Evolutionary conservation across 345 rosid species (phyloP), one percentile per base, ranked within the genome.

Genomic region (Mallotus nudiflorus): DNA sequence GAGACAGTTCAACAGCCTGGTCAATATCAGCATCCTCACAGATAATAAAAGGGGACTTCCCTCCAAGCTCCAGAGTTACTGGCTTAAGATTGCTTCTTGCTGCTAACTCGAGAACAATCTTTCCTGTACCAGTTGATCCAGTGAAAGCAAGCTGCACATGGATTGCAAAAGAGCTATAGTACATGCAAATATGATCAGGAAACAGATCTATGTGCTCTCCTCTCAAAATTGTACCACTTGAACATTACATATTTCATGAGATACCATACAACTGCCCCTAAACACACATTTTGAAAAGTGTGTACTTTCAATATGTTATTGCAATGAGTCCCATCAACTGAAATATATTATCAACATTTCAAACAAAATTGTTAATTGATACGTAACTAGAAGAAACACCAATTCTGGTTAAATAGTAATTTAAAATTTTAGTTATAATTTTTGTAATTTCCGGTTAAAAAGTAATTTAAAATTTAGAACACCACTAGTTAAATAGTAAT

Each of bases 21-120:
- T 94, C 97, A 1, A 94, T 83, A 76, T 94, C 91, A 68, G 98
- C 95, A 85, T 94, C 98, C 80, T 89, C 90, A 54, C 98, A 94
- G 44, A 91, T 86, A 66, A 94, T 90, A 74, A 94, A 94, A 29
- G 98, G 95, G 19, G 98, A 94, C 87, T 94, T 94, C 63, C 98
- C 98, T 73, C 98, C 98, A 33, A 94, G 97, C 82, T 94, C 98
- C 78, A 94, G 81, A 65, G 96, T 91, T 66, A 88, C 97, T 13
- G 97, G 64, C 85, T 94, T 94, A 68, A 94, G 95, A 79, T 94
- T 94, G 83, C 93, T 91, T 74, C 74, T 87, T 45, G 98, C 84
- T 15, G 97, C 90, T 72, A 90, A 66, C 77, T 80, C 78, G 29
- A 91, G 90, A 45, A 94, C 75, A 52, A 81, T 50, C 75, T 88